These are phyloP conservation scores for Lactarius deliciosus DNA, from an alignment of 768 basidiomycete genomes.

Conservation along the genomic window DNA sequence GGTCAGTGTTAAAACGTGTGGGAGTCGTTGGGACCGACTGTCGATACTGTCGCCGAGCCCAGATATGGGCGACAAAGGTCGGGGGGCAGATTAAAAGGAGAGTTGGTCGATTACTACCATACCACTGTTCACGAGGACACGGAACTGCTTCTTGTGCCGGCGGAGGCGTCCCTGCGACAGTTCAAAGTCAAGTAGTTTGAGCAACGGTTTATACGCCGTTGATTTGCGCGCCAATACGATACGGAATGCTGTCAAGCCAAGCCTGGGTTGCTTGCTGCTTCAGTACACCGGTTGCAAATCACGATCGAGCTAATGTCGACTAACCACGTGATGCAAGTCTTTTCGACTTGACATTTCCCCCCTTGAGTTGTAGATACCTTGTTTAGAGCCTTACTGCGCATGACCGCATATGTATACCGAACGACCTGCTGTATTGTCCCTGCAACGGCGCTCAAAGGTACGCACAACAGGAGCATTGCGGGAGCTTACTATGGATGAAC, in stretches of 20 bases:
- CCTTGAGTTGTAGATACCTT: constrained; percentile 41
- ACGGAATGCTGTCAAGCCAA: constrained; percentile 79
- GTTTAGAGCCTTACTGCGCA: constrained; percentile 46
- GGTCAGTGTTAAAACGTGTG: neutral
- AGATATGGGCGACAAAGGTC: neutral
- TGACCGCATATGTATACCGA: constrained; percentile 51
- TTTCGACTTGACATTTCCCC: constrained; percentile 48
- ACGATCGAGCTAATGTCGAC: constrained; percentile 28
- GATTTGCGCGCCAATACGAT: constrained; percentile 57
- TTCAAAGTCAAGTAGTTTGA: constrained; percentile 52
- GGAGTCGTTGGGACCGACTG: neutral
- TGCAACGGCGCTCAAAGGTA: constrained; percentile 33
- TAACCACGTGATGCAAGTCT: constrained; percentile 61
- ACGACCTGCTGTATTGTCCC: constrained; percentile 65
- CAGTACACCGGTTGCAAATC: constrained; percentile 2
- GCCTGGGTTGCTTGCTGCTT: constrained; percentile 46
- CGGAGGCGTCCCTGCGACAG: constrained; percentile 48
- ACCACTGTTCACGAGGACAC: constrained; percentile 48
- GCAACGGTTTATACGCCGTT: constrained; percentile 46
- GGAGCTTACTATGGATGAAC: constrained; percentile 56
- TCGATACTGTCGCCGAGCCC: neutral
- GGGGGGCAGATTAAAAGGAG: constrained; percentile 25
- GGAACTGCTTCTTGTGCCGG: constrained; percentile 47
- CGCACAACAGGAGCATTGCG: constrained; percentile 3
- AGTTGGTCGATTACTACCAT: constrained; percentile 34